Evolutionary conservation across 176 grass and related monocot species (phyloP).

Genomic region (Aechmea fasciata): DNA sequence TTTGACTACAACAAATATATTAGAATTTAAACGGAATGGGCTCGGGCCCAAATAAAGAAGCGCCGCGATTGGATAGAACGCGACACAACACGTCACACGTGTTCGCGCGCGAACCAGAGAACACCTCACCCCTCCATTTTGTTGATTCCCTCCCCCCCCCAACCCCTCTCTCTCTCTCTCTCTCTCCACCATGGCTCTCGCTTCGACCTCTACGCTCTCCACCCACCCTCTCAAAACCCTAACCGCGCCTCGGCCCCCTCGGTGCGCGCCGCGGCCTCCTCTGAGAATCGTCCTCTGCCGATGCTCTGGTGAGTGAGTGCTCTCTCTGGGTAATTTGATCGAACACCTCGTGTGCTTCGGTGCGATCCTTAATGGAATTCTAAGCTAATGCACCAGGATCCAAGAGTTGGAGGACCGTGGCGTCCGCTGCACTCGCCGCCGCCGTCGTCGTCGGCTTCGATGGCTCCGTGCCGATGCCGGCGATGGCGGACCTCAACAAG

Average conservation of each 20-base stretch:
- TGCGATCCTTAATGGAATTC: background rate
- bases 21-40: too few species aligned
- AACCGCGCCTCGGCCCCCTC: slow-evolving; percentile 4
- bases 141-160: background rate
- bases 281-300: slow-evolving; percentile 36
- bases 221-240: slow-evolving; percentile 6
- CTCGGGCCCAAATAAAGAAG: background rate
- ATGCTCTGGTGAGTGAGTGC: slow-evolving; percentile 11
- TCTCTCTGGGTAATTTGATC: slow-evolving; percentile 24
- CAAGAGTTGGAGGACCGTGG: slow-evolving; percentile 45
- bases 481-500: slow-evolving; percentile 72
- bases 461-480: slow-evolving; percentile 32
- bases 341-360: slow-evolving; percentile 11
- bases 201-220: slow-evolving; percentile 41
- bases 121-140: slow-evolving; percentile 14
- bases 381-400: slow-evolving; percentile 18
- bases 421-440: slow-evolving; percentile 63
- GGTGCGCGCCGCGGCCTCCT: background rate
- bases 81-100: slow-evolving; percentile 24
- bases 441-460: slow-evolving; percentile 34
- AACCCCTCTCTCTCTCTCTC: background rate
- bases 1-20: too few species aligned
- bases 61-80: background rate
- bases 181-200: slow-evolving; percentile 39
- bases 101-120: slow-evolving; percentile 47